Base-by-base conservation (phyloP, 1,284 basidiomycete genomes). In the Leccinum subfulvum region DNA sequence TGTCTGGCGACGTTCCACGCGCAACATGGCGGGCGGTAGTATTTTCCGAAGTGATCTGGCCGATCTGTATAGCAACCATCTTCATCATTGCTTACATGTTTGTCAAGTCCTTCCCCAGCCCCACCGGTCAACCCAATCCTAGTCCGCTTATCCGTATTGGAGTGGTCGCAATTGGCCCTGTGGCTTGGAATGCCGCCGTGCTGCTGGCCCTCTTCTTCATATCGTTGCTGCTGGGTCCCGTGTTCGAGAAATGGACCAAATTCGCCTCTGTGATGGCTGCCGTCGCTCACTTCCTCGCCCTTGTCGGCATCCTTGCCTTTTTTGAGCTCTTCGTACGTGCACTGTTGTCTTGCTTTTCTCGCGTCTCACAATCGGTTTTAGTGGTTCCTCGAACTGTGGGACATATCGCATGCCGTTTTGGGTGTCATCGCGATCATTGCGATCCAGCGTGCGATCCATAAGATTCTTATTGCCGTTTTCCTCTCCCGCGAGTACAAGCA, bases 301-400 rank as follows among this genome's bases (percentile, higher is more conserved):
- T 97, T 59, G 66, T 97, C 58, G 95, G 95, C 53, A 82, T 95
- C 56, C 72, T 97, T 66, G 88, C 83, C 0, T 96, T 96, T 83
- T 97, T 98, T 74, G 95, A 98, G 79, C 94, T 98, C 82, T 90
- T 94, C 78, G 92, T 94, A 77, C 68, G 91, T 89, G 35, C 64
- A 66, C 37, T n/a, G 56, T 47, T 62, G 57, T 60, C 41, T 35
- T 26, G 23, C 13, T 59, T 7, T 52, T 33, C 37, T 23, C 60
- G 23, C 26, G 33, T 53, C 64, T 74, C 57, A 76, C 58, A 59
- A 55, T 60, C 55, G 21, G 57, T 61, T 65, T 39, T 67, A 96
- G 86, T 98, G 96, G 96, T 96, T 95, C 86, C 86, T 98, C 62
- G 96, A 98, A 76, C 86, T 94, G 55, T 99, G 97, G 97, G 92